Percentiles rank a stretch among this genome's conserved stretches.
phyloP scores from a whole-genome alignment of 345 rosid species.

The Eutrema yunnanense region DNA sequence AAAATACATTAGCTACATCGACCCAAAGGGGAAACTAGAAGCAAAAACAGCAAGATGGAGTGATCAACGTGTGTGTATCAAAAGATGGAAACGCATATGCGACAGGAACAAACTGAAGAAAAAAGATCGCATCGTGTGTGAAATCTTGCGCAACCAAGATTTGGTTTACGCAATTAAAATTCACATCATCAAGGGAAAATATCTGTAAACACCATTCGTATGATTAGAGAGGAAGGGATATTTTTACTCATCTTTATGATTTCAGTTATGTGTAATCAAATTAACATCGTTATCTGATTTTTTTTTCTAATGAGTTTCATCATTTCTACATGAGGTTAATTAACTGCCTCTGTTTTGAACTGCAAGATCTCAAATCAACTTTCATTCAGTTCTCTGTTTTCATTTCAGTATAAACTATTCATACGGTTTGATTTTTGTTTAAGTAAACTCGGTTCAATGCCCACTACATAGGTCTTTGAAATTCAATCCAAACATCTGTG shows the following conservation, averaged over 20 bases:
- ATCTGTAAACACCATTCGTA: background rate
- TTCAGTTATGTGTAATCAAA: background rate
- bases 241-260: background rate
- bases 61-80: constrained; percentile 20
- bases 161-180: constrained; percentile 15
- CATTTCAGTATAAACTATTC: background rate
- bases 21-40: background rate
- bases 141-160: background rate
- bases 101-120: background rate
- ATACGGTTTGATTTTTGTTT: background rate
- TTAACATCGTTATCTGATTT: background rate
- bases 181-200: background rate
- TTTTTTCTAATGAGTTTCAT: background rate
- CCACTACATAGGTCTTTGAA: background rate
- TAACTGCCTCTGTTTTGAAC: background rate
- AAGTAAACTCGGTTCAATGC: background rate
- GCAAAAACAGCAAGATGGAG: background rate
- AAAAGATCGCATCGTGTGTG: constrained; percentile 20
- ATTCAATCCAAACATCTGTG: background rate
- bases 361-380: background rate
- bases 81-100: constrained; percentile 11
- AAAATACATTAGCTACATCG: background rate
- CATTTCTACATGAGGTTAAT: background rate
- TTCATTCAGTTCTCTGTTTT: background rate
- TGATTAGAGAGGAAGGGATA: background rate